Base-by-base conservation (phyloP, 208 protist species). In the Wallacemonas collosoma region DNA sequence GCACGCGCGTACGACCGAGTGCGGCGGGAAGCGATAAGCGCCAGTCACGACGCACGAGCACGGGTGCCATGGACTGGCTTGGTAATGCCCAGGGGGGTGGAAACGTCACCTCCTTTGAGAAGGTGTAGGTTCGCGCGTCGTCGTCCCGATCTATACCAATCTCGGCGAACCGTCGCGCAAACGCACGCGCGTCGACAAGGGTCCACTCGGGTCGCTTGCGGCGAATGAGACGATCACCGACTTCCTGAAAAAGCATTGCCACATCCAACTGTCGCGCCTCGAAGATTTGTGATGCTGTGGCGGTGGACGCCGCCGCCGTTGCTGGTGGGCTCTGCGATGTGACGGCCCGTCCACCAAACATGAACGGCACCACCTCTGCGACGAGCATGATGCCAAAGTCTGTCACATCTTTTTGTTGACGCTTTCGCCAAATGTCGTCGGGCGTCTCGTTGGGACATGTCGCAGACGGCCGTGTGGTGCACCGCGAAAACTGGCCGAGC, bases 111-210 rank as follows among this genome's bases (percentile, higher is more conserved):
- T 82, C 69, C 50, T 88, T 86, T 1, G 83, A 76, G 61, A 86
- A 82, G 50, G 83, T 64, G 63, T 76, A 82, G 55, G 81, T 62
- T 9, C 60, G 60, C 43, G 44, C 60, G 65, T 82, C 38, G 50
- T 81, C 83, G 71, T 79, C 76, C 60, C 58, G 68, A 17, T 78
- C 61, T 17, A 60, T 65, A n/a, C 65, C 68, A 26, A 86, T 61
- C 73, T 89, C 72, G 73, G 82, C 70, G 64, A 75, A 89, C 38
- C 83, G 82, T n/a, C 85, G 76, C 35, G 87, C 81, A 81, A 90
- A 89, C 35, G 71, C 66, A 9, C 83, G 73, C 15, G 88, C 85
- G 48, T 93, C 85, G 36, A 83, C 56, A 44, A 90, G 77, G 1
- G 75, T 77, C 81, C 82, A 93, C 48, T 56, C 70, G 54, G 82